Base-by-base conservation (phyloP, 306 rosid genomes). In the Rosa lucieae region DNA sequence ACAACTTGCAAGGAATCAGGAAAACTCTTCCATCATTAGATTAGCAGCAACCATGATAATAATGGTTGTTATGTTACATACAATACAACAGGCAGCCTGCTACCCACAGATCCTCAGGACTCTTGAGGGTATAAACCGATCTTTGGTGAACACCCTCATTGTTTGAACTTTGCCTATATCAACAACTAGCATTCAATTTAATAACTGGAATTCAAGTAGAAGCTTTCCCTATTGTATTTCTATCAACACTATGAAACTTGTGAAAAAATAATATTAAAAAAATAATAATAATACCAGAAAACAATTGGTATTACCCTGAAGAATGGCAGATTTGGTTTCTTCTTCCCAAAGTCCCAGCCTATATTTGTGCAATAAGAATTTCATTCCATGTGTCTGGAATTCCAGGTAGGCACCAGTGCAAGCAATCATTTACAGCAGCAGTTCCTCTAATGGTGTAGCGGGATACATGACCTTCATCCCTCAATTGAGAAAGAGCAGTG, bases 391-490 rank as follows among this genome's bases (percentile, higher is more conserved):
- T 23, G 81, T 93, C 99, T 12, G 97, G 98, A 84, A 93, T 79
- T 61, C 98, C 98, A 3, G 98, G 98, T 48, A 95, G 77, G 83
- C 98, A 95, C 99, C 98, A 93, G 84, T 93, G 98, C 87, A 95
- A 91, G 80, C 98, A 95, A 73, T 95, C 99, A 42, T 90, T 93
- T 8, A 85, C 73, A 63, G 83, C 89, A 5, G 81, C 75, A 56
- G 83, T 86, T 20, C 93, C 93, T 83, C 92, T 82, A 48, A 79
- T 5, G 46, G 84, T 89, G 80, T 95, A 89, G 46, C 87, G 97
- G 4, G 99, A 93, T 73, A 93, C 71, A 71, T 96, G 99, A 83
- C 92, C 98, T 80, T 93, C 99, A n/a, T 96, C 97, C 63, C 98
- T 90, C 82, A 95, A 77, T 79, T 87, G 88, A 3, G 99, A 95